Conservation (phyloP, 2,329 filamentous ascomycete genomes). For the Tetracladium maxilliforme region DNA sequence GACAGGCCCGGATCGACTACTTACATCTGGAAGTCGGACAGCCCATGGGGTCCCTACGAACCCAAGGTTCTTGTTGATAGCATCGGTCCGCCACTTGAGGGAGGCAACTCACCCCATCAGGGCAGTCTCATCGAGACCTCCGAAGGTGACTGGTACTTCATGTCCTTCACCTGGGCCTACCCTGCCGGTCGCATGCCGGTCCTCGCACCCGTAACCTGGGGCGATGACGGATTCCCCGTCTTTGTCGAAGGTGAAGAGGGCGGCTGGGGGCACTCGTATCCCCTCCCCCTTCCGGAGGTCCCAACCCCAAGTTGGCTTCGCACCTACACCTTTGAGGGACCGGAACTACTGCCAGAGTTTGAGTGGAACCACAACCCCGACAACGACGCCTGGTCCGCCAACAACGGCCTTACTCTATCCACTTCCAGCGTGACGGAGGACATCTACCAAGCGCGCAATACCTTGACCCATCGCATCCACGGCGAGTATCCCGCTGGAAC, state of each 20-base stretch:
- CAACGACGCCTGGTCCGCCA: constrained; percentile 24
- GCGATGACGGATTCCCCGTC: constrained; percentile 32
- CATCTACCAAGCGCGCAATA: constrained; percentile 30
- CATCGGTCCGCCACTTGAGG: constrained; percentile 25
- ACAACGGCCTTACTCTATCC: constrained; percentile 26
- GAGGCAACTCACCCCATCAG: constrained; percentile 33
- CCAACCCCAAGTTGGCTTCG: constrained; percentile 16
- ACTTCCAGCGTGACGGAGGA: constrained; percentile 36
- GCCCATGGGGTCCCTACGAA: constrained; percentile 36
- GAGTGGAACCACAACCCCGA: constrained; percentile 52
- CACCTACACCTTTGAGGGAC: constrained; percentile 28
- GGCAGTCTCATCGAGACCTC: constrained; percentile 37
- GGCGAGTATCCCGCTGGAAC: constrained; percentile 30
- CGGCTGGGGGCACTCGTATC: constrained; percentile 31
- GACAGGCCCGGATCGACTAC: constrained; percentile 28
- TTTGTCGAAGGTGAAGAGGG: constrained; percentile 24
- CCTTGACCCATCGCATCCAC: constrained; percentile 28
- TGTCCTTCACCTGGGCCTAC: constrained; percentile 39
- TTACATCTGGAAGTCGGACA: constrained; percentile 32
- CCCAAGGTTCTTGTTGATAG: constrained; percentile 24
- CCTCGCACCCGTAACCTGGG: constrained; percentile 37
- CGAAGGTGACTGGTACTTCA: constrained; percentile 40
- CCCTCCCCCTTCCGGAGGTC: constrained; percentile 15
- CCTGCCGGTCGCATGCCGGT: constrained; percentile 42
- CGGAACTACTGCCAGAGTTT: constrained; percentile 27